Evolutionary conservation across 1,139 yeast genomes (phyloP).

Genomic region (Pichia sp.): DNA sequence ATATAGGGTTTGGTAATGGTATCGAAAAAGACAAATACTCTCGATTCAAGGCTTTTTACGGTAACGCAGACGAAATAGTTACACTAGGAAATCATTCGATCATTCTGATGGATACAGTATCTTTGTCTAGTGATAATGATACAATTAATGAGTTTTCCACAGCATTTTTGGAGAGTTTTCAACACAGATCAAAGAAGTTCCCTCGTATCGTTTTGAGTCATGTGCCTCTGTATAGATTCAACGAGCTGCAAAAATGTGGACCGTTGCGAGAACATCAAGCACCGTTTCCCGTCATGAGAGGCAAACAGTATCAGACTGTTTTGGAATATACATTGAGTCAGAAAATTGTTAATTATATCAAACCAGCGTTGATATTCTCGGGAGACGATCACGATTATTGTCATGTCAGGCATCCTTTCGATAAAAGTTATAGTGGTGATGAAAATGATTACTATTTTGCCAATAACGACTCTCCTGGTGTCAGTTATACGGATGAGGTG

Average conservation of each 20-base stretch:
- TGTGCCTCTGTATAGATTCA: conserved; percentile 66
- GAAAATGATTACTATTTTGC: conserved; percentile 7
- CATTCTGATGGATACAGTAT: conserved; percentile 72
- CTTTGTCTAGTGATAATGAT: conserved; percentile 49
- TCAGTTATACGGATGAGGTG: conserved; percentile 52
- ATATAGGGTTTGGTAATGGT: conserved; percentile 82
- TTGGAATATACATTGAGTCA: conserved; percentile 51
- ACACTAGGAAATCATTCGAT: conserved; percentile 69
- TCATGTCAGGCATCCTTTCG: conserved; percentile 52
- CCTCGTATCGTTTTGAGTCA: conserved; percentile 74
- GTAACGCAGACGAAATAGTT: conserved; percentile 50
- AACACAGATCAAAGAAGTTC: conserved; percentile 25
- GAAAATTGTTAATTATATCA: conserved; percentile 43
- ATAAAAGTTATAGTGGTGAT: conserved; percentile 7
- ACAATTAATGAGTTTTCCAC: conserved; percentile 36
- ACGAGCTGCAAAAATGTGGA: conserved; percentile 52
- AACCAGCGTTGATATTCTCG: conserved; percentile 66
- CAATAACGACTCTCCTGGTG: conserved; percentile 23
- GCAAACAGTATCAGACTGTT: conserved; percentile 75
- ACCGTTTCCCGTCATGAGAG: conserved; percentile 60
- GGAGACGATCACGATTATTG: conserved; percentile 99
- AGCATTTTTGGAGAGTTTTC: conserved; percentile 27
- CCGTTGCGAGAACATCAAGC: conserved; percentile 54
- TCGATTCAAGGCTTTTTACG: conserved; percentile 67
- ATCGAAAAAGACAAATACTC: conserved; percentile 43